A percentile compares a stretch with the other conserved stretches of the same genome.
These are phyloP conservation scores for Leccinellum albellum DNA, from an alignment of 768 basidiomycete genomes.

Conservation along the genomic window DNA sequence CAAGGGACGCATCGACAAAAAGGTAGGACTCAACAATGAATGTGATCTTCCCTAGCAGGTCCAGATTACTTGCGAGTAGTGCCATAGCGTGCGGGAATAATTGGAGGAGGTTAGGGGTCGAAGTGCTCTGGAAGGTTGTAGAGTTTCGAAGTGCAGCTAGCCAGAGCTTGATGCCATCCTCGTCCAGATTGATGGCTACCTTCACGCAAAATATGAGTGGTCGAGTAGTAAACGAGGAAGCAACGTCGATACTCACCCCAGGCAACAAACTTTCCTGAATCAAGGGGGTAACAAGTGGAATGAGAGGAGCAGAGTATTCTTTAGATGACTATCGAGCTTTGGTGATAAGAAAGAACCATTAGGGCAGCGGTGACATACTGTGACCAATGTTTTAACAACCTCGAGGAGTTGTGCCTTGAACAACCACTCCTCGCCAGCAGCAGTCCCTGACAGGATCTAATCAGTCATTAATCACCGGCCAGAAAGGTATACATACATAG, in stretches of 20 bases:
- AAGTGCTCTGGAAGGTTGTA: conserved; percentile 43
- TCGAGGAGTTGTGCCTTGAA: conserved; percentile 69
- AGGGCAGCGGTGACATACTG: conserved; percentile 39
- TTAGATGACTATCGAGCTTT: conserved; percentile 54
- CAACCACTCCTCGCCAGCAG: conserved; percentile 63
- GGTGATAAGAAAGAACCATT: neutral
- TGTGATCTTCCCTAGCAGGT: conserved; percentile 66
- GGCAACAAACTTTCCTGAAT: conserved; percentile 62
- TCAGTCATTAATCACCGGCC: conserved; percentile 3
- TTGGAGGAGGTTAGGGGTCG: conserved; percentile 53
- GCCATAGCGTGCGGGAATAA: conserved; percentile 61
- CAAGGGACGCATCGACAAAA: conserved; percentile 57
- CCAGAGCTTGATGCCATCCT: conserved; percentile 79
- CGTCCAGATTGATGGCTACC: conserved; percentile 69
- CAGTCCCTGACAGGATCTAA: conserved; percentile 49
- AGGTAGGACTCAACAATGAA: conserved; percentile 74
- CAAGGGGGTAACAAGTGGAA: conserved; percentile 56
- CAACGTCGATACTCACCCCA: conserved; percentile 36
- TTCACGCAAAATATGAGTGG: conserved; percentile 28
- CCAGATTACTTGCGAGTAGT: conserved; percentile 66
- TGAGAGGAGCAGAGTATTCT: conserved; percentile 54
- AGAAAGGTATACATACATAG: conserved; percentile 52
- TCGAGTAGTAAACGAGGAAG: neutral
- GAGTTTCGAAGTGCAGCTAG: conserved; percentile 65
- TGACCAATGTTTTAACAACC: conserved; percentile 65